Evolutionary conservation across 495 filamentous ascomycete genomes (phyloP).

Genomic region (Aspergillus homomorphus): DNA sequence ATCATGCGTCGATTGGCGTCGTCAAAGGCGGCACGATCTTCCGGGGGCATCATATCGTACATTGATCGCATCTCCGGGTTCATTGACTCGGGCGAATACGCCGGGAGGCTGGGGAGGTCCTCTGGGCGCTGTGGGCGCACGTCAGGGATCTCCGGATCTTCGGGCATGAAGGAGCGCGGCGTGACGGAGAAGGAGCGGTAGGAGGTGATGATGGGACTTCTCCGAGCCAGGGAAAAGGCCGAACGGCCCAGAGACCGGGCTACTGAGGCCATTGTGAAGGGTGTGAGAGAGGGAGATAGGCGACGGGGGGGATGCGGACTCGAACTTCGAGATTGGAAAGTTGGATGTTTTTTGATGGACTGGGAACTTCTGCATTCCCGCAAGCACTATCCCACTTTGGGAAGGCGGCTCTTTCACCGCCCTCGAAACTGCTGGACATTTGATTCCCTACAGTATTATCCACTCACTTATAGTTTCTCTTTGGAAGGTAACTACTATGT

Average conservation of each 20-base stretch:
- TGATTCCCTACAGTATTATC: no score
- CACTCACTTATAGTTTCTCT: no score
- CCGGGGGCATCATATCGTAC: constrained; percentile 48
- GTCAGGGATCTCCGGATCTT: constrained; percentile 37
- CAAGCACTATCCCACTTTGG: constrained; percentile 24
- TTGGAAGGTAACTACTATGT: no score
- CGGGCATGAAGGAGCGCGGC: constrained; percentile 33
- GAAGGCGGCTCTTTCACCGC: constrained; percentile 5
- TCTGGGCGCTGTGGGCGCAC: constrained; percentile 32
- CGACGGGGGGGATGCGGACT: constrained; percentile 7
- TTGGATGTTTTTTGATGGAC: constrained; percentile 21
- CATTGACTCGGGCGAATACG: constrained; percentile 42
- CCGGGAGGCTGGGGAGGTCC: constrained; percentile 31
- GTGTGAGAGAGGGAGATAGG: constrained; percentile 12
- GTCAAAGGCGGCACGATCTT: constrained; percentile 45
- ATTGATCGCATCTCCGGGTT: constrained; percentile 40
- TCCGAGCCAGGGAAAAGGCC: constrained; percentile 29
- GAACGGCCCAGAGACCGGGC: constrained; percentile 41
- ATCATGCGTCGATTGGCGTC: constrained; percentile 35
- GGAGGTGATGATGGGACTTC: constrained; percentile 25
- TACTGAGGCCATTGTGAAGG: constrained; percentile 39
- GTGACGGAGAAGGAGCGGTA: constrained; percentile 42
- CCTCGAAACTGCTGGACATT: background rate
- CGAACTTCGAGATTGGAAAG: constrained; percentile 16
- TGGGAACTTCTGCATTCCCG: constrained; percentile 6